Conservation (phyloP, 2,329 filamentous ascomycete species). For the Penicillium sp. region DNA sequence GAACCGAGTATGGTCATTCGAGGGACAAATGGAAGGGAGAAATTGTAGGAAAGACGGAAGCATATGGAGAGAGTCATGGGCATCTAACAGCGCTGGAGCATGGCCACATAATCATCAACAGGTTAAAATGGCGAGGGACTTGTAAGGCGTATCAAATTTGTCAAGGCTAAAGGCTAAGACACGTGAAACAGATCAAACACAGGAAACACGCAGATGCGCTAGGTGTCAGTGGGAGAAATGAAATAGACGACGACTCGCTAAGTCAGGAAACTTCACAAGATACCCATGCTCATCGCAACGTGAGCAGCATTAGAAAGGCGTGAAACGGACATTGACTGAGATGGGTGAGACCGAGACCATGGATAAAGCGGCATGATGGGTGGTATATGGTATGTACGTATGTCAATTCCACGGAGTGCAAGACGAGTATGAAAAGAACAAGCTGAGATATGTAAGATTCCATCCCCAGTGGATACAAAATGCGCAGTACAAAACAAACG, state of each 20-base stretch:
- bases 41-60: no score
- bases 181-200: neutral
- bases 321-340: neutral
- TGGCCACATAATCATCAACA: conserved; percentile 4
- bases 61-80: neutral
- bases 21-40: neutral
- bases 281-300: conserved; percentile 17
- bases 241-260: conserved; percentile 15
- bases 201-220: neutral
- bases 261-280: conserved; percentile 12
- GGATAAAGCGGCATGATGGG: neutral
- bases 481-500: conserved; percentile 2
- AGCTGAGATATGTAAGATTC: conserved; percentile 17
- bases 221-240: conserved; percentile 3
- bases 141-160: conserved; percentile 8
- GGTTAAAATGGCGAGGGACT: conserved; percentile 15
- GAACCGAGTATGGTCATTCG: conserved; percentile 1
- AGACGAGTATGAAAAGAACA: conserved; percentile 16
- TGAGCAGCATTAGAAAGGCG: conserved; percentile 13
- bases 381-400: conserved; percentile 27
- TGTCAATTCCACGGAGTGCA: conserved; percentile 17
- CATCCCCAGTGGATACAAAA: conserved; percentile 2
- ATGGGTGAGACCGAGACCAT: neutral
- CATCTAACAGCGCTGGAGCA: conserved; percentile 12
- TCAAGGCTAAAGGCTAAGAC: conserved; percentile 2